Base-by-base conservation (phyloP, 2,329 filamentous ascomycete genomes). In the Diplodia seriata region DNA sequence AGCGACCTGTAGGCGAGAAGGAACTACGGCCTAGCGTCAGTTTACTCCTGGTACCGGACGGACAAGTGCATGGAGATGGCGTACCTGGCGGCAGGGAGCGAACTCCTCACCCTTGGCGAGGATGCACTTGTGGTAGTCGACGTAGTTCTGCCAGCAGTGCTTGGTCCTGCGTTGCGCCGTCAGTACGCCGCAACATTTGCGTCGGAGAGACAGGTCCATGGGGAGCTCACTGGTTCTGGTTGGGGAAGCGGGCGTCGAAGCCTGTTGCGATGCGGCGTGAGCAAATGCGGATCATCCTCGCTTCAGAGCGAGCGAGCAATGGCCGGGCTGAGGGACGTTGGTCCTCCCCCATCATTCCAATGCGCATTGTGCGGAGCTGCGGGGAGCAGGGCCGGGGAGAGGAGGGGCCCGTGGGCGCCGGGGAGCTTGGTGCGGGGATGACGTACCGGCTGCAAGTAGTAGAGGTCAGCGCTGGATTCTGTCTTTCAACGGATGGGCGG, bases 111-210 rank as follows among this genome's bases (percentile, higher is more conserved):
- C 94, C 89, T 98, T 98, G 84, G 94, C 94, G 80, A 90, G 86
- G 83, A 97, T 93, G 87, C 95, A 99, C 89, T 99, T 99, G 90
- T 99, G 92, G 88, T 99, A 98, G 84, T 99, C 95, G 86, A 99
- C 95, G 85, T 99, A 99, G 89, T 99, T 99, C 84, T 99, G 96
- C 95, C 95, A 99, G 92, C 95, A 99, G 89, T 99, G 94, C 91
- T 97, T 97, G 85, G 94, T 90, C 82, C 83, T 85, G 65, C 56
- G n/a, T 31, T 29, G 50, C 50, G 63, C 62, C 56, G 33, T 54
- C 20, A 51, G 26, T 43, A 18, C 9, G 23, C 33, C 23, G 57
- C 33, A 36, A 47, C 26, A 53, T 40, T 8, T 2, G n/a, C 18
- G 36, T 38, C 36, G 3, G 11, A 9, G 0, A 33, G 9, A 26